Base-by-base conservation (phyloP, 345 rosid genomes). In the Brassica nigra region DNA sequence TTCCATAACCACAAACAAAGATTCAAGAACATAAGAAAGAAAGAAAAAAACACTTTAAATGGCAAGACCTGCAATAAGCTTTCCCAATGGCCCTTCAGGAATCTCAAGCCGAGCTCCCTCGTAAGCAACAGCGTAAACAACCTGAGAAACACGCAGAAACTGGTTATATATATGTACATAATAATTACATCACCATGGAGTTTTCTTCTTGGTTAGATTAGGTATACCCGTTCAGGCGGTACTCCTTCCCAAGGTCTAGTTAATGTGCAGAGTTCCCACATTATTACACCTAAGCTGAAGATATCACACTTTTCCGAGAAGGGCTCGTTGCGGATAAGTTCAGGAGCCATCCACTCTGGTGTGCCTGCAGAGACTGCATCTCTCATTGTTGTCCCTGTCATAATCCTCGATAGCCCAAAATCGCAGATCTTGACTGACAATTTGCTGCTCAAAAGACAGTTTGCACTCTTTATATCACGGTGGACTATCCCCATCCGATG, bases 301-400 rank as follows among this genome's bases (percentile, higher is more conserved):
- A 96, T 96, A 81, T 96, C 99, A 8, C 95, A 96, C 82, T 96
- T 96, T 81, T 92, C 98, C 11, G 97, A 88, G 84, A 96, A 93
- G 54, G 94, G 94, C 63, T 93, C 97, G 47, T 89, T 91, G 23
- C 97, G 93, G 52, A 90, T 89, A 44, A 96, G 99, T 69, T 96
- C 98, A 27, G 99, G 99, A 73, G 97, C 98, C 99, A 96, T 96
- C 99, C 99, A 96, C 83, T 93, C 98, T 9, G 97, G 99, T 28
- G 99, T 93, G 84, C 99, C 99, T 23, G 98, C 98, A 61, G 94
- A 93, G 37, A 97, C 88, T 23, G 91, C 78, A 80, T 90, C 97
- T 82, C 87, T 88, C 84, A 96, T 89, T 70, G 92, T 85, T 10
- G 76, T 71, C 16, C 88, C 89, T 8, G 86, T 86, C 95, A 92